Evolutionary conservation across 768 basidiomycete genomes (phyloP).

Genomic region (Boletus rex-veris): DNA sequence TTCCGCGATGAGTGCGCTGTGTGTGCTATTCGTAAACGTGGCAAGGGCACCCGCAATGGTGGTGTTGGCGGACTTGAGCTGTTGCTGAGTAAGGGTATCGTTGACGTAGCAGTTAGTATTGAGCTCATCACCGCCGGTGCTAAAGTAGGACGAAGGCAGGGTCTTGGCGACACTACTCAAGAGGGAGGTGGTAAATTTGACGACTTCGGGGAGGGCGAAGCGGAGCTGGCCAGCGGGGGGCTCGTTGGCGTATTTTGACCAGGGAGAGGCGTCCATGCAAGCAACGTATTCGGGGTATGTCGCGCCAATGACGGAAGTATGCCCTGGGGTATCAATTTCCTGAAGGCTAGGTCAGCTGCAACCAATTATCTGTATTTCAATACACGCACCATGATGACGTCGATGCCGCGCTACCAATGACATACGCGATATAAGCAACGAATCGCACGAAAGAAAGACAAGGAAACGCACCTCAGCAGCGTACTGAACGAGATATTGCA

Average conservation of each 20-base stretch:
- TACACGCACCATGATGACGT: constrained; percentile 50
- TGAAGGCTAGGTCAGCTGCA: constrained; percentile 17
- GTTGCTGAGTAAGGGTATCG: constrained; percentile 56
- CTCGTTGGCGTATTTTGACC: constrained; percentile 61
- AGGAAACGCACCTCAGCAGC: constrained; percentile 60
- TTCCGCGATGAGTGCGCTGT: constrained; percentile 46
- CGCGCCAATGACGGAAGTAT: constrained; percentile 61
- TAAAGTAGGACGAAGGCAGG: constrained; percentile 60
- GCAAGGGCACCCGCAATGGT: constrained; percentile 65
- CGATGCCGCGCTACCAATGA: constrained; percentile 57
- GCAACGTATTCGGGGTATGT: constrained; percentile 75
- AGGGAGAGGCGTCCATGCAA: constrained; percentile 54
- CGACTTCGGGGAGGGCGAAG: constrained; percentile 56
- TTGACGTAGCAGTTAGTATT: constrained; percentile 63
- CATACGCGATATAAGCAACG: constrained; percentile 6
- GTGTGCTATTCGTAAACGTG: constrained; percentile 57
- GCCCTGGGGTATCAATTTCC: constrained; percentile 86
- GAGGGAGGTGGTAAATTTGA: constrained; percentile 55
- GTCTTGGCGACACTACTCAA: constrained; percentile 49
- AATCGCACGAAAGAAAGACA: background rate
- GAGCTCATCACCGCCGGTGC: constrained; percentile 82
- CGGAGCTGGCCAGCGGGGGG: constrained; percentile 84
- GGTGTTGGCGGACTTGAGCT: constrained; percentile 46
- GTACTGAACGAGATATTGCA: constrained; percentile 59
- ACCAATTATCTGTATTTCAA: background rate